Evolutionary conservation across 768 basidiomycete species (phyloP), one percentile per base, ranked within the genome.

Genomic region (Amanita jacksonii): DNA sequence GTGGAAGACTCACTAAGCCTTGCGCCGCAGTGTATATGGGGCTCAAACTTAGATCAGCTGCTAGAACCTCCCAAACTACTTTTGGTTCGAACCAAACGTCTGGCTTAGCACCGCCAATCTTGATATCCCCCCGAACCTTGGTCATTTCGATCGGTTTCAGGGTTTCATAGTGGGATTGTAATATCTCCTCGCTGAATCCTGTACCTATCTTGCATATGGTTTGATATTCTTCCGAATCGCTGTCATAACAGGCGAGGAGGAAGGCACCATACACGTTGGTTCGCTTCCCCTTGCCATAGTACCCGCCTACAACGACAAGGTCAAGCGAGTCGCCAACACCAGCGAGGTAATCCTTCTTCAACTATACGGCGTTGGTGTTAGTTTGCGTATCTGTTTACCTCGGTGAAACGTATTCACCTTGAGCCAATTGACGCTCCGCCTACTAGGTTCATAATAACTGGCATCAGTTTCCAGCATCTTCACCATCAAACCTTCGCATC

Each of bases 121-220:
- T 91, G 51, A 96, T 72, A 59, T 97, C 90, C 0, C 85, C 82
- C 38, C 88, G 74, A 41, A 75, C 71, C 45, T 79, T 81, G 15
- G 65, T 66, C 35, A 70, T 63, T 66, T 86, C 89, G 28, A 92
- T 71, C 10, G 89, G 81, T 50, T 85, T 81, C 20, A 99, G 72
- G 3, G 74, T 67, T n/a, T 85, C 77, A 62, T 83, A 85, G 55
- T 94, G 88, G 12, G 73, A 63, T 55, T 85, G 79, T 25, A 99
- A 62, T 47, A 76, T 72, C 57, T 98, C 96, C 54, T 99, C 96
- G 45, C 85, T 87, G 66, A 99, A 98, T 1, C 96, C 96, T 0
- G 96, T 99, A 7, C 96, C 96, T 52, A 99, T 96, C 62, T 99
- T 99, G 74, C 96, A 98, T 41, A 98, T 91, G 3, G 93, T 92